Conservation (phyloP, 768 basidiomycete species). For the Austroboletus eburneus region DNA sequence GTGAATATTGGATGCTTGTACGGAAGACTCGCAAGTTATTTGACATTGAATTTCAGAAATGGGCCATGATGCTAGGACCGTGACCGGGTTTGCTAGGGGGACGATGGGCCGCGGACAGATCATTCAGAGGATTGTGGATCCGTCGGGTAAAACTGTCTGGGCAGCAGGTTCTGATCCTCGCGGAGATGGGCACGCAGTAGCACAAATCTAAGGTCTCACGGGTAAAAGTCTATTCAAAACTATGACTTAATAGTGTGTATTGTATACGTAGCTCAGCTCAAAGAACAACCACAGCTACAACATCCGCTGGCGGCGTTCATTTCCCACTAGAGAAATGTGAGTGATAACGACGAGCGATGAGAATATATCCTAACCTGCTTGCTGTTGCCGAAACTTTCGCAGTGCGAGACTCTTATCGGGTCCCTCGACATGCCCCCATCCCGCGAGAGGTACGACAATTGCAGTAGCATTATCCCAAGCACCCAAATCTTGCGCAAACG, state of each 20-base stretch:
- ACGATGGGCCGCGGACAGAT: conserved; percentile 85
- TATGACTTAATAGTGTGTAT: conserved; percentile 3
- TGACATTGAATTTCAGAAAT: conserved; percentile 48
- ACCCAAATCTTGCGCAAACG: conserved; percentile 84
- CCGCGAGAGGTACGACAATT: conserved; percentile 85
- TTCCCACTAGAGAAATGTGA: conserved; percentile 45
- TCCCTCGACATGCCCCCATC: conserved; percentile 83
- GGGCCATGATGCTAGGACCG: conserved; percentile 78
- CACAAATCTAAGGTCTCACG: conserved; percentile 58
- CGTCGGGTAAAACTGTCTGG: conserved; percentile 78
- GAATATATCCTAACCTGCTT: conserved; percentile 45
- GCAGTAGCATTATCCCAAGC: conserved; percentile 86
- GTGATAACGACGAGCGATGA: not conserved
- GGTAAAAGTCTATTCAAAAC: not conserved
- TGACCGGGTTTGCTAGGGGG: conserved; percentile 55
- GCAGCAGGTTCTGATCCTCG: conserved; percentile 90
- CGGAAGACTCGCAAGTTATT: not conserved
- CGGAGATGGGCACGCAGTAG: conserved; percentile 82
- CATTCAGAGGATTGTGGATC: conserved; percentile 73
- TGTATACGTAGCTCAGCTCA: not conserved
- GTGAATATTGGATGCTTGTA: conserved; percentile 43
- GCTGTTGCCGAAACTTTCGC: conserved; percentile 70
- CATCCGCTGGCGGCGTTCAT: conserved; percentile 55
- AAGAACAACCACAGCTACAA: conserved; percentile 40
- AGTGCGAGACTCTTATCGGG: conserved; percentile 79